Evolutionary conservation across 2,329 filamentous ascomycete genomes (phyloP).

Genomic region (Dactylonectria macrodidyma): DNA sequence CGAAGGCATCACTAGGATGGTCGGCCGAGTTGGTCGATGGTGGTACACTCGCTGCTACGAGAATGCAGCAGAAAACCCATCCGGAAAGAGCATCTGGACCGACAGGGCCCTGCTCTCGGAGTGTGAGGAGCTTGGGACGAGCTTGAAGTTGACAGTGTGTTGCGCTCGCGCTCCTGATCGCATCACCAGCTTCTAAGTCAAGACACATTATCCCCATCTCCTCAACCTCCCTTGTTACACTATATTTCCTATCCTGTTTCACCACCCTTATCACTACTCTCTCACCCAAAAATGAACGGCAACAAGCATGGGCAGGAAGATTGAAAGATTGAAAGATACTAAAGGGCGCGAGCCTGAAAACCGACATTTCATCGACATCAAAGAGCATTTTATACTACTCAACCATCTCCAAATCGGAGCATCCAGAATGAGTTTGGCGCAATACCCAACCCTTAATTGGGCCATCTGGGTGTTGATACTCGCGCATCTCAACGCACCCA

Average conservation of each 20-base stretch:
- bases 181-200: conserved; percentile 62
- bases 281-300: conserved; percentile 23
- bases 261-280: conserved; percentile 27
- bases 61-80: conserved; percentile 66
- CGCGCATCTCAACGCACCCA: conserved; percentile 3
- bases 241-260: conserved; percentile 36
- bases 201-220: not conserved
- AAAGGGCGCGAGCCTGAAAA: conserved; percentile 45
- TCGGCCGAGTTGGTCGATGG: conserved; percentile 92
- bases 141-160: conserved; percentile 91
- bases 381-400: conserved; percentile 23
- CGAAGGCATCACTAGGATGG: conserved; percentile 91
- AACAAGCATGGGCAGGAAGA: conserved; percentile 37
- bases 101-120: conserved; percentile 83
- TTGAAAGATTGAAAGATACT: conserved; percentile 46
- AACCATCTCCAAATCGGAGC: conserved; percentile 23
- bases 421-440: conserved; percentile 27
- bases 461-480: conserved; percentile 4
- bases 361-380: conserved; percentile 15
- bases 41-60: conserved; percentile 98
- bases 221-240: conserved; percentile 14
- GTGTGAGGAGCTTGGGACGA: conserved; percentile 89
- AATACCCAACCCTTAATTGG: conserved; percentile 19
- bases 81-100: conserved; percentile 78
- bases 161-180: conserved; percentile 86